A percentile compares a stretch with the other conserved stretches of the same genome.
Evolutionary conservation across 2,329 filamentous ascomycete species (phyloP).

Genomic region (Aspergillus quadricinctus): DNA sequence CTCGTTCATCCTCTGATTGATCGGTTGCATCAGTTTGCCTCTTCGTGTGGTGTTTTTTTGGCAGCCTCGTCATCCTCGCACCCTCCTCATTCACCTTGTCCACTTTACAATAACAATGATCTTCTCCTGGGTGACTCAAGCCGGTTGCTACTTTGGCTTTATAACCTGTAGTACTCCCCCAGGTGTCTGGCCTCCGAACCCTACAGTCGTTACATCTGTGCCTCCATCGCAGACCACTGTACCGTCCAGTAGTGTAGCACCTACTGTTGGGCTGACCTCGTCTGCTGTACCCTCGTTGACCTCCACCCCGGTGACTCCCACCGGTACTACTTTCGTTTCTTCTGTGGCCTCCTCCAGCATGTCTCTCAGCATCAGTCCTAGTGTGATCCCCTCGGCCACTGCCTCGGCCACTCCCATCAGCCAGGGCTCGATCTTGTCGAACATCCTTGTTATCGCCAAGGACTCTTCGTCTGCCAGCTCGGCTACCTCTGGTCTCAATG

Average conservation of each 20-base stretch:
- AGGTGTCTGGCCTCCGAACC: conserved; percentile 23
- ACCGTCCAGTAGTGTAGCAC: conserved; percentile 4
- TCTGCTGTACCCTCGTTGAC: conserved; percentile 7
- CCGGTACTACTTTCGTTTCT: conserved; percentile 3
- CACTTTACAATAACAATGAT: conserved; percentile 17
- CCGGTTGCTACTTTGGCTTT: conserved; percentile 27
- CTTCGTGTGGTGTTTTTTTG: too few species aligned
- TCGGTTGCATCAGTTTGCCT: too few species aligned
- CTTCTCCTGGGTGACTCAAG: conserved; percentile 18
- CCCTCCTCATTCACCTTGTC: too few species aligned
- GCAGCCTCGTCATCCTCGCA: not conserved
- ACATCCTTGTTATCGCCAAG: conserved; percentile 54
- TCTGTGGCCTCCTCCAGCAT: conserved; percentile 14
- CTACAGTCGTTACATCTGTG: conserved; percentile 20
- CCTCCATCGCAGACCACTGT: conserved; percentile 10
- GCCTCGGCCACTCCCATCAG: conserved; percentile 17
- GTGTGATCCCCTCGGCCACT: conserved; percentile 10
- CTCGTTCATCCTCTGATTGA: conserved; percentile 4
- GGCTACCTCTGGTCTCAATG: conserved; percentile 53
- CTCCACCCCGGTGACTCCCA: not conserved
- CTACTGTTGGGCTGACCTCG: conserved; percentile 6
- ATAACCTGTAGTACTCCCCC: conserved; percentile 29
- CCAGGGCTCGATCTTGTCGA: conserved; percentile 30
- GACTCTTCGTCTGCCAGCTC: conserved; percentile 48
- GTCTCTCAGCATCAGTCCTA: conserved; percentile 19